Percentiles rank a stretch among this genome's conserved stretches.
Evolutionary conservation across 768 basidiomycete species (phyloP).

Genomic region (Russula compacta): DNA sequence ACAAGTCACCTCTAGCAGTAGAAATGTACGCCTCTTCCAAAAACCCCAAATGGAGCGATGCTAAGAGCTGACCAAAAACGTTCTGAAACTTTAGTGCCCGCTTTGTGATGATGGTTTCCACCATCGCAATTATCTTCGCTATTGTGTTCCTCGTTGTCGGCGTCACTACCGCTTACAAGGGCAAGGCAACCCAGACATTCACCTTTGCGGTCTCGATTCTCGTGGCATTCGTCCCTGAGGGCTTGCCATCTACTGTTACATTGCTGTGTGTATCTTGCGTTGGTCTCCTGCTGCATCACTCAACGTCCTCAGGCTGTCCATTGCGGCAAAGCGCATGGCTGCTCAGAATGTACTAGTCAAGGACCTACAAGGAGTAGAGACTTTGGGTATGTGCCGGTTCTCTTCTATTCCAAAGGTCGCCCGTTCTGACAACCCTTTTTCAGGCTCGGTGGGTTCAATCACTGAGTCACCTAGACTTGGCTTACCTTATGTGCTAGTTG

Average conservation of each 20-base stretch:
- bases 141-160: constrained; percentile 59
- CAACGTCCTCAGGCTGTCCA: constrained; percentile 35
- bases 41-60: not conserved
- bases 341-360: constrained; percentile 65
- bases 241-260: constrained; percentile 60
- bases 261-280: constrained; percentile 31
- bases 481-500: constrained; percentile 29
- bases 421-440: constrained; percentile 20
- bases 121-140: constrained; percentile 52
- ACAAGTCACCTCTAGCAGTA: constrained; percentile 53
- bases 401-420: not conserved
- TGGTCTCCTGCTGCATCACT: not conserved
- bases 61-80: not conserved
- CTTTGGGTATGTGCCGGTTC: constrained; percentile 36
- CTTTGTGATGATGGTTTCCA: constrained; percentile 55
- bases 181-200: constrained; percentile 48
- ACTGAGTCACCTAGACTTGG: constrained; percentile 9
- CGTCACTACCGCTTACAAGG: constrained; percentile 56
- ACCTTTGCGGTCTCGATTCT: constrained; percentile 54
- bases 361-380: constrained; percentile 65
- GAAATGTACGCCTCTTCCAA: constrained; percentile 42
- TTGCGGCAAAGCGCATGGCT: constrained; percentile 66
- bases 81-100: constrained; percentile 32
- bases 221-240: constrained; percentile 54
- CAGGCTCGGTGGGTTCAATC: constrained; percentile 1